Evolutionary conservation across 2,329 filamentous ascomycete species (phyloP), one percentile per base, ranked within the genome.

Genomic region (Venturiaceae sp.): DNA sequence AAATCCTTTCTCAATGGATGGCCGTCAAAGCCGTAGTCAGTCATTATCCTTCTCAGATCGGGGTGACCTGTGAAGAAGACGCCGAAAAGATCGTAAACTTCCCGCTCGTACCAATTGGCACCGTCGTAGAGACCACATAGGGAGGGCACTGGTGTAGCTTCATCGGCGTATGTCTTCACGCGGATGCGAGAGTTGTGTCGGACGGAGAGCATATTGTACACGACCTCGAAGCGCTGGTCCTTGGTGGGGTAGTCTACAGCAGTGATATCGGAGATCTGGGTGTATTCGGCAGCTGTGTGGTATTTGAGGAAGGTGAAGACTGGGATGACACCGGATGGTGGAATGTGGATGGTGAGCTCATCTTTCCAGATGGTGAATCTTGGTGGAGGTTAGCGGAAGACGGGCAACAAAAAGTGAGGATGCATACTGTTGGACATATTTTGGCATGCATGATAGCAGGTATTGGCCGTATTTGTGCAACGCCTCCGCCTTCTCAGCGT

Each of bases 351-450:
- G 66, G 88, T 91, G 71, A 99, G 84, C 76, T 99, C 94, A 72
- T 99, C 94, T 79, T 99, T 99, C 94, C 94, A 99, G 58, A 99
- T 92, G 13, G 92, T 95, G 79, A 97, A 97, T 59, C 75, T 77
- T 61, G n/a, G 14, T 9, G 26, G n/a, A 5, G 16, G 56, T 62
- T 46, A 61, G 44, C 26, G 13, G 41, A 8, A n/a, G 5, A 13
- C 23, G 36, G 19, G 33, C 13, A 36, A 6, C 9, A 9, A 3
- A 21, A 26, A 9, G 28, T 5, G 36, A 16, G n/a, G 52, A 21
- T 60, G 16, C 72, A 34, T 69, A 78, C 77, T 99, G 94, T 79
- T 99, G 95, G 67, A 99, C 84, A 76, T 96, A 96, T 80, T 96
- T 97, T 67, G 94, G 95, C 69, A 99, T 77, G 74, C 90, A 95